Base-by-base conservation (phyloP, 176 grass and related monocot species). In the Metroxylon sagu region DNA sequence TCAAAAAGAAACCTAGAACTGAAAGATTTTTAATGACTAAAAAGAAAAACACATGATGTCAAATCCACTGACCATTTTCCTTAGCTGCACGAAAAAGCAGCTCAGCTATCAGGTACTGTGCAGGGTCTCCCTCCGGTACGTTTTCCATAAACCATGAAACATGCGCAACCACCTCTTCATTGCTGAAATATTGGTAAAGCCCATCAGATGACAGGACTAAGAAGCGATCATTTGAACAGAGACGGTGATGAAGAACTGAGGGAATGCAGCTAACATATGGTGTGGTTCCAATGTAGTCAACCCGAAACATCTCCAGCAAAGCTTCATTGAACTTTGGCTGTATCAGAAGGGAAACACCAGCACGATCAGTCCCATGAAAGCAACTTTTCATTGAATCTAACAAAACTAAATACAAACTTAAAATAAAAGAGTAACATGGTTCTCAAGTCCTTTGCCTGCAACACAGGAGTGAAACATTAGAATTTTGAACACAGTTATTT, bases 91-190 rank as follows among this genome's bases (percentile, higher is more conserved):
- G 89, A n/a, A 75, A 79, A 67, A 95, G 81, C 48, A 95, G 89
- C 66, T 95, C 89, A 48, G 89, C 74, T 35, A 95, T 77, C 60
- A 95, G 85, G 68, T 95, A 85, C 35, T 95, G 89, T 6, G 89
- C 89, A 74, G 89, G 89, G 52, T 95, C 89, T 53, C 89, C 89
- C 66, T 95, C 89, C 57, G 89, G 89, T 62, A 82, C 78, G 77
- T 88, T 95, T 73, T 95, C 89, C 72, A 89, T 95, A 71, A 95
- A 95, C 85, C 89, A 95, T 6, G 79, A 66, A 57, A 95, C 82
- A 71, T 95, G 89, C 7, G 85, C 80, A 72, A 95, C 85, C 17
- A 95, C 89, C 76, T 95, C 89, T 10, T 95, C 89, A 63, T 95
- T 95, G 72, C 71, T 89, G 66, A 95, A 89, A 74, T 89, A 95